A percentile compares a stretch with the other conserved stretches of the same genome.
Conservation (phyloP, 306 rosid genomes). For the Cercis canadensis region DNA sequence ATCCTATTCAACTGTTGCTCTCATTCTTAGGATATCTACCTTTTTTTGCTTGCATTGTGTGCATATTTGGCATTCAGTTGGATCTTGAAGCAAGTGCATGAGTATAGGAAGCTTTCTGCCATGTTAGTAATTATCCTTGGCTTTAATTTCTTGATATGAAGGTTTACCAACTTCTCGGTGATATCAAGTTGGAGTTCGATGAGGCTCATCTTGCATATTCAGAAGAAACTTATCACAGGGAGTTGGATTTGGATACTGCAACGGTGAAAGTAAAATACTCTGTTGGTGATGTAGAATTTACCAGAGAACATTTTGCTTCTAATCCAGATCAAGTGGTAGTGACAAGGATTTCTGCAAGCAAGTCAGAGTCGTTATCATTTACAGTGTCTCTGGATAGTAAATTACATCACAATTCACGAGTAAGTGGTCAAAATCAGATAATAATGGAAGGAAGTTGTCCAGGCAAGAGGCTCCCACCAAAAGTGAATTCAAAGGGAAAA, state of each 20-base stretch:
- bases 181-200: constrained; percentile 79
- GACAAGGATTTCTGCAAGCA: constrained; percentile 73
- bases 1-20: constrained; percentile 21
- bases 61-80: constrained; percentile 7
- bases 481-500: constrained; percentile 42
- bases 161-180: constrained; percentile 88
- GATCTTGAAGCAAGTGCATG: no score
- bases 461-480: constrained; percentile 57
- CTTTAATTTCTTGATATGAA: constrained; percentile 46
- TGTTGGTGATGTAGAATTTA: constrained; percentile 72
- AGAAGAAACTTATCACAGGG: constrained; percentile 68
- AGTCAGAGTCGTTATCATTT: constrained; percentile 70
- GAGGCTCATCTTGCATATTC: constrained; percentile 68
- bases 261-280: constrained; percentile 69
- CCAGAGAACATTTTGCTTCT: constrained; percentile 87
- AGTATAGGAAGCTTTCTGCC: no score
- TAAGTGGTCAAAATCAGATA: constrained; percentile 65
- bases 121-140: constrained; percentile 16
- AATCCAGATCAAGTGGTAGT: constrained; percentile 80
- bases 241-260: constrained; percentile 85
- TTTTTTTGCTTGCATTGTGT: constrained; percentile 8
- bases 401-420: constrained; percentile 55
- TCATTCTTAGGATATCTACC: constrained; percentile 12
- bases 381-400: constrained; percentile 78
- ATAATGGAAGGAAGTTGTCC: constrained; percentile 80